Conservation (phyloP, 805 yeast genomes). For the Candida pini region DNA sequence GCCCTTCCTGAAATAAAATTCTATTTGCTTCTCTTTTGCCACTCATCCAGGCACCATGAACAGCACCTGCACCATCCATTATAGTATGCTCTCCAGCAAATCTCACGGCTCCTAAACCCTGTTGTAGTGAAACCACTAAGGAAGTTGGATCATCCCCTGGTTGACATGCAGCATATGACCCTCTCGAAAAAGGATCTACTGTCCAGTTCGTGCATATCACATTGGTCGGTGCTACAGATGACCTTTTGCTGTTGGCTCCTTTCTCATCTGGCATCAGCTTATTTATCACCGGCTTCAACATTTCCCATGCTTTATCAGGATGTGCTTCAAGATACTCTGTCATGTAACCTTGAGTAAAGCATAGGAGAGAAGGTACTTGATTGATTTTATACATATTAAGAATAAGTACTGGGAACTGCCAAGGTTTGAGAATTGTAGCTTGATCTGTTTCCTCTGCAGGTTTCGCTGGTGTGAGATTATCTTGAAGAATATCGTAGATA, state of each 20-base stretch:
- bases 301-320: conserved; percentile 51
- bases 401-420: conserved; percentile 58
- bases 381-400: conserved; percentile 51
- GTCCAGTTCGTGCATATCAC: conserved; percentile 70
- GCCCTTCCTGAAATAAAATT: conserved; percentile 17
- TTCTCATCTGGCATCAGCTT: conserved; percentile 15
- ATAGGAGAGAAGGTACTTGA: conserved; percentile 49
- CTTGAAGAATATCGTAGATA: conserved; percentile 6
- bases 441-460: not conserved
- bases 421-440: conserved; percentile 33
- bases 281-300: conserved; percentile 47
- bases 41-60: conserved; percentile 83
- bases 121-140: conserved; percentile 52
- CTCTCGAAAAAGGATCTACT: conserved; percentile 67
- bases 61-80: conserved; percentile 85
- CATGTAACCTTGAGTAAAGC: conserved; percentile 66
- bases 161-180: conserved; percentile 72
- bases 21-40: conserved; percentile 35
- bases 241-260: too few species aligned
- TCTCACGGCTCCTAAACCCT: conserved; percentile 54
- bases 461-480: not conserved
- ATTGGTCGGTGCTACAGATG: too few species aligned
- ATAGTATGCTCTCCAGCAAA: conserved; percentile 93
- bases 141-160: conserved; percentile 68
- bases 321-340: conserved; percentile 54